Conservation (phyloP, 768 basidiomycete species). For the Amanita molliuscula region DNA sequence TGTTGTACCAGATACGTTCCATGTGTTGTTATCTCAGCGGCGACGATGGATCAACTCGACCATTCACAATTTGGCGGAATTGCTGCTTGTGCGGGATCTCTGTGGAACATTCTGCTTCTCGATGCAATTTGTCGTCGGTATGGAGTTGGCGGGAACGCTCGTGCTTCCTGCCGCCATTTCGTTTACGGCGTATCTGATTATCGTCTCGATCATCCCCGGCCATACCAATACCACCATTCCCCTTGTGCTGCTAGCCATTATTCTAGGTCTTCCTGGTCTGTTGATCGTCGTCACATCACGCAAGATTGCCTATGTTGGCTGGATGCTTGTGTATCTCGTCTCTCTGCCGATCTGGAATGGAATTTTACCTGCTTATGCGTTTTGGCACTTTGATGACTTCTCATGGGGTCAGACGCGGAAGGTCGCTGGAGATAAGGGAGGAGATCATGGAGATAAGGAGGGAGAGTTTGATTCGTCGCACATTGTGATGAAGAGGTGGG, state of each 20-base stretch:
- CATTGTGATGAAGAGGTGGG: conserved; percentile 99
- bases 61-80: conserved; percentile 93
- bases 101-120: conserved; percentile 99
- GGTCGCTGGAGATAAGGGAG: conserved; percentile 61
- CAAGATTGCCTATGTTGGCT: conserved; percentile 89
- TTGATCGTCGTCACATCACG: conserved; percentile 94
- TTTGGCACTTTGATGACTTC: conserved; percentile 99
- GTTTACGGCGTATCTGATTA: conserved; percentile 91
- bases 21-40: conserved; percentile 87
- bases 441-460: conserved; percentile 83
- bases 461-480: conserved; percentile 95
- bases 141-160: conserved; percentile 95
- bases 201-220: conserved; percentile 77
- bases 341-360: conserved; percentile 98
- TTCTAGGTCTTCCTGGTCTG: conserved; percentile 91
- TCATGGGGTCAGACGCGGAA: conserved; percentile 94
- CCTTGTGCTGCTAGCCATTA: conserved; percentile 84
- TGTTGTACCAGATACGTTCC: conserved; percentile 94
- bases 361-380: conserved; percentile 90
- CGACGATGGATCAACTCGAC: conserved; percentile 99
- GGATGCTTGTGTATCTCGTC: conserved; percentile 92
- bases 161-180: conserved; percentile 96
- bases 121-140: conserved; percentile 98
- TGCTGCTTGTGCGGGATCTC: conserved; percentile 91
- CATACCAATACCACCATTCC: conserved; percentile 77